Evolutionary conservation across 192 early-diverging fungal genomes (phyloP).

Genomic region (Phycomyces nitens): DNA sequence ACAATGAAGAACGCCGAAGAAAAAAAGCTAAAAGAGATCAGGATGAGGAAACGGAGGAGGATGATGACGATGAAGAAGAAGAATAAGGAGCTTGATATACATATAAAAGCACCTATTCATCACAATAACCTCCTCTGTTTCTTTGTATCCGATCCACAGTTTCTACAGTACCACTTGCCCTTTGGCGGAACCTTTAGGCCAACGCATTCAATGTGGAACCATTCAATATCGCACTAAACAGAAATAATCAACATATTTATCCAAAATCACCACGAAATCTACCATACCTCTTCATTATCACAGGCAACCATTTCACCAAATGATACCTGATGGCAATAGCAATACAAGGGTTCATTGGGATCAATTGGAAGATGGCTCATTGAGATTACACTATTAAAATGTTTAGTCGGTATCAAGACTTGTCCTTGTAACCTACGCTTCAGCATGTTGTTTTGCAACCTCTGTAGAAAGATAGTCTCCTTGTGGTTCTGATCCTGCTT

Average conservation of each 20-base stretch:
- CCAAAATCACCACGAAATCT: constrained; percentile 28
- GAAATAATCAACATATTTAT: constrained; percentile 1
- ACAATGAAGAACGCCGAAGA: neutral
- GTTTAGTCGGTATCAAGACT: neutral
- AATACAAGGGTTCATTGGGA: constrained; percentile 87
- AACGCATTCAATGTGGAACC: constrained; percentile 88
- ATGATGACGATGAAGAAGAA: neutral
- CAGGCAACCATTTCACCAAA: constrained; percentile 90
- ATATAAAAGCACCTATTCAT: neutral
- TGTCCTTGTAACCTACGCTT: constrained; percentile 33
- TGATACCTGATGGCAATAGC: constrained; percentile 79
- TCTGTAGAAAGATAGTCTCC: constrained; percentile 16
- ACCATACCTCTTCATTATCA: constrained; percentile 66
- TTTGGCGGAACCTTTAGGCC: constrained; percentile 71
- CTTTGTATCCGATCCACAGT: constrained; percentile 41
- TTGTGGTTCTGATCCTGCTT: neutral
- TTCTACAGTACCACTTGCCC: constrained; percentile 83
- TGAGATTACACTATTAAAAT: constrained; percentile 17
- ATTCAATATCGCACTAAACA: constrained; percentile 72
- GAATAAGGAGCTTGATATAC: neutral
- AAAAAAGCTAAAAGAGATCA: neutral
- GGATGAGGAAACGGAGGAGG: neutral
- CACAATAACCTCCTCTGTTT: constrained; percentile 17
- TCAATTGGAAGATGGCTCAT: constrained; percentile 56
- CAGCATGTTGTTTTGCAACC: constrained; percentile 17